Evolutionary conservation across 371 early-diverging fungal genomes (phyloP).

Genomic region (Ecytonucleospora hepatopenaei): DNA sequence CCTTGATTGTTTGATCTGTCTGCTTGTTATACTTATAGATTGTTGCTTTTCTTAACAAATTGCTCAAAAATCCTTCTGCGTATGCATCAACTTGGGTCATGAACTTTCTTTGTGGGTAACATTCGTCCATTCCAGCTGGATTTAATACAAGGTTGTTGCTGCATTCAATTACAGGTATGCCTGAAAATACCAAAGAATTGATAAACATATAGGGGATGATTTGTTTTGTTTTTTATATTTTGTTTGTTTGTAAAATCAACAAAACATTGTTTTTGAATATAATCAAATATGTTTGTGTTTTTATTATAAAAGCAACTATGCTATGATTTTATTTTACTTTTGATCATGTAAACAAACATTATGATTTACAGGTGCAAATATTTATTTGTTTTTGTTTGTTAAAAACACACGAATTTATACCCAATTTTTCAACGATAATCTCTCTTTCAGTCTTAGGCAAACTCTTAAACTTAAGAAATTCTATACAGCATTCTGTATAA

Average conservation of each 20-base stretch:
- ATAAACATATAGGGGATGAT: not conserved
- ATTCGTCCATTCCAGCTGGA: too few species aligned
- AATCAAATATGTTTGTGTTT: not conserved
- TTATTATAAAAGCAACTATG: not conserved
- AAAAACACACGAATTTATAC: not conserved
- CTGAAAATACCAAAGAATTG: not conserved
- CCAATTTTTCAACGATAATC: not conserved
- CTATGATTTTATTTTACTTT: too few species aligned
- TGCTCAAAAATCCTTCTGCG: not conserved
- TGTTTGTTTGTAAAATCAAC: not conserved
- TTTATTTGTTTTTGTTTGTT: not conserved
- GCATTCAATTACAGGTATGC: too few species aligned
- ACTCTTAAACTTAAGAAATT: conserved; percentile 25
- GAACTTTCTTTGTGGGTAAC: not conserved
- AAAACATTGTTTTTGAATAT: not conserved
- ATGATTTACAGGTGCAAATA: not conserved
- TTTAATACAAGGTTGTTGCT: too few species aligned
- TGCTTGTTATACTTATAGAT: not conserved
- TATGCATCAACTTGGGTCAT: not conserved
- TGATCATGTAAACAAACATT: too few species aligned
- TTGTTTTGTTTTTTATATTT: not conserved
- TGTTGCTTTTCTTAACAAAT: not conserved
- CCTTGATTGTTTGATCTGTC: not conserved
- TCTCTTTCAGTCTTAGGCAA: not conserved
- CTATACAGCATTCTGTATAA: conserved; percentile 24